These are phyloP conservation scores for Thamnidium elegans DNA, from an alignment of 192 early-diverging fungal genomes.

Conservation along the genomic window DNA sequence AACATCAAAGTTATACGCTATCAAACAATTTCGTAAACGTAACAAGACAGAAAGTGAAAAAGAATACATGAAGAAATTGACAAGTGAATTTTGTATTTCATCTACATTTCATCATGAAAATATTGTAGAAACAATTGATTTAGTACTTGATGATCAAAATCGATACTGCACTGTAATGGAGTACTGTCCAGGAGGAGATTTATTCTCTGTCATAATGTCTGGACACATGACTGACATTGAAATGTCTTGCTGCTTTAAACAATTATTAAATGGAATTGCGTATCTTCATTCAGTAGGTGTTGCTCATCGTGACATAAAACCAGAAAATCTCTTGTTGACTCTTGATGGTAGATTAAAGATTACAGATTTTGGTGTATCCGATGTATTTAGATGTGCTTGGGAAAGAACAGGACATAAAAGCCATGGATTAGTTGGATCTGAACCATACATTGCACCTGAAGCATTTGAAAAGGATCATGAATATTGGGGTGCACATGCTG, in stretches of 20 bases:
- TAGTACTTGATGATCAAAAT: slow-evolving; percentile 87
- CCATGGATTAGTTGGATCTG: slow-evolving; percentile 84
- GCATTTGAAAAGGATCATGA: slow-evolving; percentile 64
- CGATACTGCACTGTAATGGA: slow-evolving; percentile 80
- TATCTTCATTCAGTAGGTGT: slow-evolving; percentile 95
- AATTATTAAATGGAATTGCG: slow-evolving; percentile 81
- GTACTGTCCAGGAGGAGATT: slow-evolving; percentile 84
- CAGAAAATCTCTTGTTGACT: slow-evolving; percentile 88
- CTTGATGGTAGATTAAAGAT: slow-evolving; percentile 79
- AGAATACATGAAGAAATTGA: slow-evolving; percentile 95
- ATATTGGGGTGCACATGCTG: slow-evolving; percentile 86
- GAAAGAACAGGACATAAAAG: slow-evolving; percentile 70
- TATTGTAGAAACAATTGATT: slow-evolving; percentile 89
- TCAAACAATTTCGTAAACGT: slow-evolving; percentile 87
- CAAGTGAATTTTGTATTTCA: slow-evolving; percentile 93
- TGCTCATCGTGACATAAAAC: slow-evolving; percentile 81
- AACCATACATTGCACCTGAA: slow-evolving; percentile 97
- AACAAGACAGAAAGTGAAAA: slow-evolving; percentile 85
- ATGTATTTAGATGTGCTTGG: slow-evolving; percentile 88
- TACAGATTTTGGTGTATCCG: slow-evolving; percentile 96
- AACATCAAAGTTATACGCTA: slow-evolving; percentile 66
- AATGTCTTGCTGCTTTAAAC: slow-evolving; percentile 91
- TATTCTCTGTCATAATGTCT: slow-evolving; percentile 78
- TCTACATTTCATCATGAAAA: slow-evolving; percentile 89
- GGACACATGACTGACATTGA: slow-evolving; percentile 68